Conservation (phyloP, 176 grass and related monocot species). For the Aegilops tauschii region DNA sequence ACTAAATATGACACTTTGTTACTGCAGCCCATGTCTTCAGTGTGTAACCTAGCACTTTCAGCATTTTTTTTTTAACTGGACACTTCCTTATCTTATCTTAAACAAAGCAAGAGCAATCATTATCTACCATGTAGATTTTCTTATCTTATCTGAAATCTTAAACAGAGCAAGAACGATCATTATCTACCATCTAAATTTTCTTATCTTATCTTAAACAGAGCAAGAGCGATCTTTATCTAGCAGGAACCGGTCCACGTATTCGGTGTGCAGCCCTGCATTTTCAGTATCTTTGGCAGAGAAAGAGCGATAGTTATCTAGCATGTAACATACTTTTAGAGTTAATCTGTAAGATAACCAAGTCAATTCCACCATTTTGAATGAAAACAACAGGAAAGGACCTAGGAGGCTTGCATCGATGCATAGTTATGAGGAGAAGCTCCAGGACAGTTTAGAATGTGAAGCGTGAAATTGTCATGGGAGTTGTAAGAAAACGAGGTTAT, state of each 20-base stretch:
- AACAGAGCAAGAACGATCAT: too few relatives aligned
- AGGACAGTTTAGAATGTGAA: neutral
- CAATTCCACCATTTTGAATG: neutral
- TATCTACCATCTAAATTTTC: too few relatives aligned
- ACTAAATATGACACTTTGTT: neutral
- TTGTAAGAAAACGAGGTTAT: neutral
- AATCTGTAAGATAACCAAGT: constrained; percentile 4
- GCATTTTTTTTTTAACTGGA: neutral
- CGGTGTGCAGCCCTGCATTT: too few relatives aligned
- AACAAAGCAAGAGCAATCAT: too few relatives aligned
- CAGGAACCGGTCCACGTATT: too few relatives aligned
- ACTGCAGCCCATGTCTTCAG: neutral
- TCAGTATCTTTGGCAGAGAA: neutral
- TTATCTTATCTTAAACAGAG: neutral
- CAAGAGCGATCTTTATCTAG: neutral
- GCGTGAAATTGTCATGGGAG: neutral
- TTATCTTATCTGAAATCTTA: too few relatives aligned
- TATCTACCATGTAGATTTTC: too few relatives aligned
- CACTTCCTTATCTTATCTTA: too few relatives aligned
- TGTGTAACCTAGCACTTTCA: neutral
- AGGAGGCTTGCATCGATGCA: neutral
- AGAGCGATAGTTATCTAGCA: neutral
- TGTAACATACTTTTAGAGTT: neutral
- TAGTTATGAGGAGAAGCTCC: neutral
- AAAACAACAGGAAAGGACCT: neutral